Evolutionary conservation across 2,329 filamentous ascomycete species (phyloP).

Genomic region (Pseudonectria buxi): DNA sequence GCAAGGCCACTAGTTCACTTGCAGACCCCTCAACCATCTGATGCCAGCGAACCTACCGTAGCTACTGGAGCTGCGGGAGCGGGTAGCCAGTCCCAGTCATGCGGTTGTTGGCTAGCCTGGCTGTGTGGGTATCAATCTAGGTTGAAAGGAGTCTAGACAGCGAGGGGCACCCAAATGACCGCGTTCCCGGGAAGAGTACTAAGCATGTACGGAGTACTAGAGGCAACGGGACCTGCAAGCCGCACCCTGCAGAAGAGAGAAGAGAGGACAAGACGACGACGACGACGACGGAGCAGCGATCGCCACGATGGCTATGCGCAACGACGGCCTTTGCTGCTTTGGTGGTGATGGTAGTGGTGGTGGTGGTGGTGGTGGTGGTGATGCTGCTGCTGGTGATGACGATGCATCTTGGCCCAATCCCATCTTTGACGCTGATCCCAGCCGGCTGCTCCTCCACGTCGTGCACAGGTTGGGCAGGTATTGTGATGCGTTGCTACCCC

Average conservation of each 20-base stretch:
- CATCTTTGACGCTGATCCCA: no score
- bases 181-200: conserved; percentile 13
- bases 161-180: conserved; percentile 14
- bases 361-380: no score
- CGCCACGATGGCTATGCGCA: background rate
- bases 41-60: conserved; percentile 14
- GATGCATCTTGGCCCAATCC: no score
- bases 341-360: no score
- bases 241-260: conserved; percentile 17
- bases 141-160: conserved; percentile 14
- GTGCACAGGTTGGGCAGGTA: no score
- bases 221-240: conserved; percentile 12
- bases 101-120: conserved; percentile 12
- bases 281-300: conserved; percentile 1
- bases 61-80: conserved; percentile 11
- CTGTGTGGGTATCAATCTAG: conserved; percentile 16
- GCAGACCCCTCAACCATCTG: no score
- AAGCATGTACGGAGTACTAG: no score
- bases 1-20: no score
- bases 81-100: conserved; percentile 13
- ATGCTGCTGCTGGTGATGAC: no score
- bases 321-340: no score
- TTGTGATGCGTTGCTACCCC: no score
- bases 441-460: no score
- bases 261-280: conserved; percentile 17